These are phyloP conservation scores for Sesbania bispinosa DNA, from an alignment of 306 rosid species.

Conservation along the genomic window DNA sequence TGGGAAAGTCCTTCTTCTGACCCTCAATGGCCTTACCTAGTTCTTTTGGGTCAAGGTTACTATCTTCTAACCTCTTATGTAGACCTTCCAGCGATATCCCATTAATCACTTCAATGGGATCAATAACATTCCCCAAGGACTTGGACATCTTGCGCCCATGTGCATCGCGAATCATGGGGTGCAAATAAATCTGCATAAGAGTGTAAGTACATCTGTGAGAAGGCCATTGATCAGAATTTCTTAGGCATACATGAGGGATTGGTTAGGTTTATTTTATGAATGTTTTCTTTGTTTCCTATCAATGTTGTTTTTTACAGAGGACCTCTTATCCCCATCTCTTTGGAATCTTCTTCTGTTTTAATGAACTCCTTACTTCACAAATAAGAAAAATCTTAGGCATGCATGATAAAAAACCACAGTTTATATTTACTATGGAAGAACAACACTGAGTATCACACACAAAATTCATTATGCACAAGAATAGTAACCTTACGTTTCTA, in stretches of 20 bases:
- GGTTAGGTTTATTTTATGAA: conserved; percentile 6
- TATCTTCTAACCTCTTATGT: conserved; percentile 77
- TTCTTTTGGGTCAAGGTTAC: conserved; percentile 88
- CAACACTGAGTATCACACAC: background rate
- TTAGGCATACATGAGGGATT: background rate
- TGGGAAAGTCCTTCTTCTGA: conserved; percentile 85
- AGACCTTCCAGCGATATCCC: conserved; percentile 81
- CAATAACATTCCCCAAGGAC: conserved; percentile 95
- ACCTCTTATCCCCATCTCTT: background rate
- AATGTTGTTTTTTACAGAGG: background rate
- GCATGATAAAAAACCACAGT: background rate
- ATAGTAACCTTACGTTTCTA: conserved; percentile 48
- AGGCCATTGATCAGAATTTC: background rate
- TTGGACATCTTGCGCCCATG: conserved; percentile 99
- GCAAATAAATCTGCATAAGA: conserved; percentile 74
- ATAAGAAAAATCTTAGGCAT: background rate
- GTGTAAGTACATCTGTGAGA: conserved; percentile 14
- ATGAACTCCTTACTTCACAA: background rate
- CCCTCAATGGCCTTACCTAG: conserved; percentile 75
- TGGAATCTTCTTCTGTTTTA: background rate
- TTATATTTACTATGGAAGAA: background rate
- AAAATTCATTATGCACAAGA: conserved; percentile 11
- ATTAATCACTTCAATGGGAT: conserved; percentile 88
- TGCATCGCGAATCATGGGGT: conserved; percentile 99
- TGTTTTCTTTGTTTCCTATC: background rate